Conservation (phyloP, 805 yeast genomes). For the Priceomyces medius region DNA sequence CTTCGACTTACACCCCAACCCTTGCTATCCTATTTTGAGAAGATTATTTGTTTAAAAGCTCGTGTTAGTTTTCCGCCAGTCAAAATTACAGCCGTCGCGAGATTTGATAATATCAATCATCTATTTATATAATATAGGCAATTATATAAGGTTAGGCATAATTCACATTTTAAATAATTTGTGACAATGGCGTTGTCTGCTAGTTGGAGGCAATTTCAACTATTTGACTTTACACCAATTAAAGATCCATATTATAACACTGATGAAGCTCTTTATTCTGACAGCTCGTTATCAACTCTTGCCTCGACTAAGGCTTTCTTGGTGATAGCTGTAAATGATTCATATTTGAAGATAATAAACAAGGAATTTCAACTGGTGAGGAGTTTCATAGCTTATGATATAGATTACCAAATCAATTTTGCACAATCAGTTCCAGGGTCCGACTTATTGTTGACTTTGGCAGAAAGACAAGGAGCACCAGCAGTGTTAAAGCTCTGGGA, state of each 20-base stretch:
- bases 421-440: slow-evolving; percentile 49
- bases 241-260: slow-evolving; percentile 75
- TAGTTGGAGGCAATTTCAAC: slow-evolving; percentile 79
- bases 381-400: slow-evolving; percentile 63
- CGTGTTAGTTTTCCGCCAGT: background rate
- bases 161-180: background rate
- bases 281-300: slow-evolving; percentile 65
- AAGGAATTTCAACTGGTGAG: slow-evolving; percentile 44
- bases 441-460: slow-evolving; percentile 64
- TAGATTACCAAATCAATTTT: slow-evolving; percentile 62
- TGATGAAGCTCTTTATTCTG: slow-evolving; percentile 70
- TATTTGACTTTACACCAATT: slow-evolving; percentile 80
- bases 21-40: background rate
- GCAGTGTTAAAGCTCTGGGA: slow-evolving; percentile 72
- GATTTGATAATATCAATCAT: background rate
- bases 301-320: slow-evolving; percentile 56
- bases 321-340: slow-evolving; percentile 57
- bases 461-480: slow-evolving; percentile 72
- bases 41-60: background rate
- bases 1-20: background rate
- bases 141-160: background rate
- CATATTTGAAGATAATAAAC: slow-evolving; percentile 57
- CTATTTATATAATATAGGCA: background rate
- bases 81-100: background rate
- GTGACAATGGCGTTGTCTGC: slow-evolving; percentile 7